phyloP scores from a whole-genome alignment of 371 early-diverging fungal genomes.

The Actinomucor elegans region DNA sequence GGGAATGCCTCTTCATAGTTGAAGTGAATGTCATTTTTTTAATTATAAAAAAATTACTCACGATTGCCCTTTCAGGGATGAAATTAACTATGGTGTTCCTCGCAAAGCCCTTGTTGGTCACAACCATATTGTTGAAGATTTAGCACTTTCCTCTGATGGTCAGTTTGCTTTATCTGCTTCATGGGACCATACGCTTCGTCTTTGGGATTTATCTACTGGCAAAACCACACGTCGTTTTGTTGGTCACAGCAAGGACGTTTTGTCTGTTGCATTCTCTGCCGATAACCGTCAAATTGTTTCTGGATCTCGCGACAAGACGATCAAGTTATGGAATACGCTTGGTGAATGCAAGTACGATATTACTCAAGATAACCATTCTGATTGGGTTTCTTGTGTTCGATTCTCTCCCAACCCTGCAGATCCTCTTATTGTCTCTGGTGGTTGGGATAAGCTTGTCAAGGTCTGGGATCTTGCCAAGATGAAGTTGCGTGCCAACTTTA shows the following conservation, averaged over 20 bases:
- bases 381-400: constrained; percentile 96
- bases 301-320: constrained; percentile 93
- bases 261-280: constrained; percentile 96
- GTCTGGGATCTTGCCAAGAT: constrained; percentile 97
- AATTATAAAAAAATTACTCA: constrained; percentile 17
- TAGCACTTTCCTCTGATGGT: constrained; percentile 94
- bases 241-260: constrained; percentile 93
- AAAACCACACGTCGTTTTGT: constrained; percentile 89
- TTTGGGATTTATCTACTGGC: constrained; percentile 94
- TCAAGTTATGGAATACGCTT: constrained; percentile 98
- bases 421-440: constrained; percentile 93
- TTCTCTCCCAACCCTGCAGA: constrained; percentile 96
- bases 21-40: constrained; percentile 17
- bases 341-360: constrained; percentile 98
- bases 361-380: constrained; percentile 86
- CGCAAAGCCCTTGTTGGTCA: constrained; percentile 86
- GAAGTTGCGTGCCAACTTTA: constrained; percentile 96
- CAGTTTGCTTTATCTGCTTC: constrained; percentile 95
- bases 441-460: constrained; percentile 99
- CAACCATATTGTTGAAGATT: constrained; percentile 96
- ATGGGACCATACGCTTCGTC: constrained; percentile 96
- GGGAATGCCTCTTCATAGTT: constrained; percentile 1
- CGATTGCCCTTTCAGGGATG: constrained; percentile 62
- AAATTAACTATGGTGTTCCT: constrained; percentile 85
- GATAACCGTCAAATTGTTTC: constrained; percentile 98